These are phyloP conservation scores for Penicillium sp. DNA, from an alignment of 2,329 filamentous ascomycete genomes.

Conservation along the genomic window DNA sequence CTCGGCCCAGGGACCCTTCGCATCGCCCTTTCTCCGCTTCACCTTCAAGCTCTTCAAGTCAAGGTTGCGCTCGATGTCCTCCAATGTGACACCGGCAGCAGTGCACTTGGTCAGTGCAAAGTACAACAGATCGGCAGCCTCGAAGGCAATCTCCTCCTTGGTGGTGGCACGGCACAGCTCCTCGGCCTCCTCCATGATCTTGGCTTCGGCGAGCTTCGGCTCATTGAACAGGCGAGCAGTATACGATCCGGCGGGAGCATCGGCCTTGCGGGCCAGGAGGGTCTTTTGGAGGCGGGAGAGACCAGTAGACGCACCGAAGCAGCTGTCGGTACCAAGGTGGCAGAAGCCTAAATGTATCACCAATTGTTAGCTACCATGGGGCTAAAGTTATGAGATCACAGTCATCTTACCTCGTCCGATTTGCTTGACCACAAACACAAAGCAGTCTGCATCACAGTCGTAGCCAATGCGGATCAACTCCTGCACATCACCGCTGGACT, in stretches of 20 bases:
- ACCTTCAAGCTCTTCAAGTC: conserved; percentile 96
- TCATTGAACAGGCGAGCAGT: conserved; percentile 92
- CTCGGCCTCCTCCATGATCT: conserved; percentile 98
- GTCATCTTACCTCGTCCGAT: conserved; percentile 66
- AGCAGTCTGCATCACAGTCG: conserved; percentile 91
- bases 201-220: conserved; percentile 82
- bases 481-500: conserved; percentile 90
- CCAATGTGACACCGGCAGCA: conserved; percentile 77
- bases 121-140: conserved; percentile 93
- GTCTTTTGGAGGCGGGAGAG: conserved; percentile 86
- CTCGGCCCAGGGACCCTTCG: conserved; percentile 88
- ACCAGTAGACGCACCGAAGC: conserved; percentile 83
- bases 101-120: conserved; percentile 92
- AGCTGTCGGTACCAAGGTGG: conserved; percentile 87
- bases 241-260: conserved; percentile 87
- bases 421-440: conserved; percentile 87
- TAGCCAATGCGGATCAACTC: conserved; percentile 80
- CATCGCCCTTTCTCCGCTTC: conserved; percentile 88
- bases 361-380: conserved; percentile 19
- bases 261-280: conserved; percentile 75
- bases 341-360: conserved; percentile 67
- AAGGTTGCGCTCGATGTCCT: conserved; percentile 88
- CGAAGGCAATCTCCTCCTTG: conserved; percentile 83
- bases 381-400: not conserved
- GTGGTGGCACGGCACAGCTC: conserved; percentile 87